phyloP scores from a whole-genome alignment of 805 yeast species.

The Cyberlindnera petersonii region DNA sequence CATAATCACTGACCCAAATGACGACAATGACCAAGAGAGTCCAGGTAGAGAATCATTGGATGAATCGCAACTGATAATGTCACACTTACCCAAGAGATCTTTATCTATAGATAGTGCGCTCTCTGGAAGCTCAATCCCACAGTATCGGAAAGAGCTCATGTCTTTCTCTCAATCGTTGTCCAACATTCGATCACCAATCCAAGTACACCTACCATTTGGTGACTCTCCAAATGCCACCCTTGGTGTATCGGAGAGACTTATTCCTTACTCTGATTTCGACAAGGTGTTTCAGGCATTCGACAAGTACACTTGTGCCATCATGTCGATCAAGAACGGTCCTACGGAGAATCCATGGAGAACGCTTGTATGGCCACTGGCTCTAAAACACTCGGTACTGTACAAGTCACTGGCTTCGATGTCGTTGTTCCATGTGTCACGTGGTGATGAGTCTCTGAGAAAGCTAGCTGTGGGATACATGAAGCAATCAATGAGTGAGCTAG shows the following conservation, averaged over 20 bases:
- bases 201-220: background rate
- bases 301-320: slow-evolving; percentile 45
- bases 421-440: slow-evolving; percentile 51
- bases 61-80: background rate
- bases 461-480: slow-evolving; percentile 58
- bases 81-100: slow-evolving; percentile 13
- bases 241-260: background rate
- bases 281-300: slow-evolving; percentile 36
- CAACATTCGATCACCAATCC: slow-evolving; percentile 3
- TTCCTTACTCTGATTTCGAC: slow-evolving; percentile 15
- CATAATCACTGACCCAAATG: background rate
- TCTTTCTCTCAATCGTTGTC: slow-evolving; percentile 16
- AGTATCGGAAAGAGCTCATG: slow-evolving; percentile 22
- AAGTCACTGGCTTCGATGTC: slow-evolving; percentile 68
- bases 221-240: slow-evolving; percentile 1
- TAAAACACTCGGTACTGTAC: slow-evolving; percentile 51
- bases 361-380: slow-evolving; percentile 51
- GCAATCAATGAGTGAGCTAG: slow-evolving; percentile 53
- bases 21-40: slow-evolving; percentile 3
- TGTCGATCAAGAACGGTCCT: slow-evolving; percentile 63
- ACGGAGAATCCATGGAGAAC: slow-evolving; percentile 68
- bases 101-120: slow-evolving; percentile 21
- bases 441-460: slow-evolving; percentile 41
- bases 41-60: slow-evolving; percentile 4
- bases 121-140: slow-evolving; percentile 20